These are phyloP conservation scores for Calocybe gangraenosa DNA, from an alignment of 768 basidiomycete genomes.

Conservation along the genomic window DNA sequence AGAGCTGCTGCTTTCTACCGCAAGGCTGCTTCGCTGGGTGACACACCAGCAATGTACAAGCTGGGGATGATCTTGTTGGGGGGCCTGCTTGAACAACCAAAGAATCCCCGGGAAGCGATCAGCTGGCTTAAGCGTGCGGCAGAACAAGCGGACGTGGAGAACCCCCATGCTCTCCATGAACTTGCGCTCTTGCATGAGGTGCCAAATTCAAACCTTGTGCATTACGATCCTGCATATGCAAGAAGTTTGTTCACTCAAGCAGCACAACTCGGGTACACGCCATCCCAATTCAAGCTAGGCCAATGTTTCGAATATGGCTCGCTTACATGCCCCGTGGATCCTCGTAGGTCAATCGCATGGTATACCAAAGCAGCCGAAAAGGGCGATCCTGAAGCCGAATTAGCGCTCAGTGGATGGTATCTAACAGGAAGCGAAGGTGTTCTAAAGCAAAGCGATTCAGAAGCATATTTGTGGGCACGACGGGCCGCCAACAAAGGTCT, in stretches of 20 bases:
- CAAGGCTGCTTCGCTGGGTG: constrained; percentile 92
- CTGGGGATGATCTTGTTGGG: constrained; percentile 96
- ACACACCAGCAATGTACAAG: constrained; percentile 99
- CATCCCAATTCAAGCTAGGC: constrained; percentile 93
- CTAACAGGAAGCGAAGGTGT: constrained; percentile 94
- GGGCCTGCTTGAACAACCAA: constrained; percentile 76
- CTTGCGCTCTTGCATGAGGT: constrained; percentile 85
- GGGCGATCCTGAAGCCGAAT: constrained; percentile 90
- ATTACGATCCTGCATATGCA: constrained; percentile 78
- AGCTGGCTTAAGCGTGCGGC: constrained; percentile 94
- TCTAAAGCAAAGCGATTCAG: constrained; percentile 94
- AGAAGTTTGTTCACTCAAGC: constrained; percentile 86
- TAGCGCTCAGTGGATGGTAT: constrained; percentile 98
- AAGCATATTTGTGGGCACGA: constrained; percentile 98
- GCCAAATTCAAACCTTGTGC: constrained; percentile 61
- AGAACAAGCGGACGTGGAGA: constrained; percentile 96
- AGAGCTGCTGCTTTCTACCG: constrained; percentile 95
- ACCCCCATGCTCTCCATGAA: constrained; percentile 96
- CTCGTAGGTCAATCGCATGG: constrained; percentile 94
- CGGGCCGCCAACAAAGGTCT: constrained; percentile 95
- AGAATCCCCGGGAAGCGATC: constrained; percentile 87
- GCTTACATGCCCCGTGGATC: constrained; percentile 88
- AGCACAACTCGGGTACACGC: constrained; percentile 89
- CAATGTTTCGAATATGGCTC: constrained; percentile 92
- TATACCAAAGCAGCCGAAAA: constrained; percentile 98